Conservation (phyloP, 1,284 basidiomycete species). For the Amylostereum areolatum region DNA sequence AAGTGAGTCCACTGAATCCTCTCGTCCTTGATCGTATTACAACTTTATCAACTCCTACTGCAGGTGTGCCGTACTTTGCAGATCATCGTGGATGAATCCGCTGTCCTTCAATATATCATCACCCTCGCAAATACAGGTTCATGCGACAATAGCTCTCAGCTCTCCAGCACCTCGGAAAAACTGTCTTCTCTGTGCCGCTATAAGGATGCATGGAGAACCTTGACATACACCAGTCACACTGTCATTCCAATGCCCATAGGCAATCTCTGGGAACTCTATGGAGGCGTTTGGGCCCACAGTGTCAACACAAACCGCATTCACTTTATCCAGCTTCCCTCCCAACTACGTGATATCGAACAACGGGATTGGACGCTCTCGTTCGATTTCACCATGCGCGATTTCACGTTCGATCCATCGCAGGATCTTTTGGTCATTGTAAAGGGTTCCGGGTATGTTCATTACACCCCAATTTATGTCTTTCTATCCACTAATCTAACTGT, state of each 20-base stretch:
- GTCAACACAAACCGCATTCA: slow-evolving; percentile 23
- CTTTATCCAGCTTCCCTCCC: slow-evolving; percentile 47
- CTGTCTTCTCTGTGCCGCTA: slow-evolving; percentile 36
- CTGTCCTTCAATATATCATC: slow-evolving; percentile 42
- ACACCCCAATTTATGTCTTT: background rate
- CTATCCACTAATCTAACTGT: background rate
- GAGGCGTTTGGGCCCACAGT: slow-evolving; percentile 50
- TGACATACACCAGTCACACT: slow-evolving; percentile 32
- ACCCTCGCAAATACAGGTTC: slow-evolving; percentile 47
- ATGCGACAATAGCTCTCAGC: slow-evolving; percentile 33
- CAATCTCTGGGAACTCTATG: slow-evolving; percentile 48
- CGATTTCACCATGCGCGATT: slow-evolving; percentile 43
- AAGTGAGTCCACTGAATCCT: slow-evolving; percentile 21
- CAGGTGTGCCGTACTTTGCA: slow-evolving; percentile 43
- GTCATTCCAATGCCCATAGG: slow-evolving; percentile 31
- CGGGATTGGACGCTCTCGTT: slow-evolving; percentile 41
- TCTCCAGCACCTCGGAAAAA: slow-evolving; percentile 27
- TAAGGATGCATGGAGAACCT: slow-evolving; percentile 40
- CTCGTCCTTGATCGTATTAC: background rate
- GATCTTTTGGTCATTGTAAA: slow-evolving; percentile 48
- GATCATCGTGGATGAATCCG: slow-evolving; percentile 29
- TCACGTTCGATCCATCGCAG: slow-evolving; percentile 57
- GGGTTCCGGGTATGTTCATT: no score
- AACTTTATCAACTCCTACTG: no score
- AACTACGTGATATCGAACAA: slow-evolving; percentile 37